phyloP scores from a whole-genome alignment of 1,284 basidiomycete genomes.

The Cryptococcus sp. region DNA sequence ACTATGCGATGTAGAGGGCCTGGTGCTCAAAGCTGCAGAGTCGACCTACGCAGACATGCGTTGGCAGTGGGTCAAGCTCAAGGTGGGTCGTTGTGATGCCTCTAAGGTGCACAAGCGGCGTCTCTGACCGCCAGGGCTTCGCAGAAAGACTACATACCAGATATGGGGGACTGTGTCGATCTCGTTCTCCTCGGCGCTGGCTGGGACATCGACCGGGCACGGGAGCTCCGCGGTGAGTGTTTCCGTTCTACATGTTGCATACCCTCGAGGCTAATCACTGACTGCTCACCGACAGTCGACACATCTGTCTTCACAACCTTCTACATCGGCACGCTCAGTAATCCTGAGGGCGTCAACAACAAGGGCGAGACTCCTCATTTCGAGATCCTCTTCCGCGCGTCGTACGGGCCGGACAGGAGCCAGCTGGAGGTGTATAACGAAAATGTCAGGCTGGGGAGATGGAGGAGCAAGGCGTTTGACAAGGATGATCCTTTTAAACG shows the following conservation, averaged over 20 bases:
- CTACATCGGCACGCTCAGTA: conserved; percentile 59
- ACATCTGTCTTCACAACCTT: conserved; percentile 71
- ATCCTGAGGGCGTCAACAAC: conserved; percentile 22
- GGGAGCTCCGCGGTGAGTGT: conserved; percentile 65
- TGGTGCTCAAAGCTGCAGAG: conserved; percentile 71
- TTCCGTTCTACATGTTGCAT: neutral
- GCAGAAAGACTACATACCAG: conserved; percentile 78
- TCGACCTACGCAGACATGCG: conserved; percentile 63
- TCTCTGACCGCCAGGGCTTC: conserved; percentile 22
- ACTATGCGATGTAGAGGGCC: conserved; percentile 51
- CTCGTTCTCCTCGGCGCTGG: conserved; percentile 69
- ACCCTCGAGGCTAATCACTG: neutral
- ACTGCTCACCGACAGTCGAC: conserved; percentile 55
- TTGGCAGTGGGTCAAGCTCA: conserved; percentile 73
- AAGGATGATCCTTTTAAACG: conserved; percentile 37
- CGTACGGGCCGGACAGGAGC: conserved; percentile 65
- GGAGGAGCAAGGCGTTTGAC: conserved; percentile 35
- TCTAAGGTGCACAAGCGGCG: too few relatives aligned
- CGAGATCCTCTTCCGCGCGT: conserved; percentile 65
- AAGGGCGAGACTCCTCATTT: conserved; percentile 57
- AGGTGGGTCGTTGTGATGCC: conserved; percentile 25
- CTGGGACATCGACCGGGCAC: conserved; percentile 72
- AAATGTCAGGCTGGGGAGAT: conserved; percentile 55
- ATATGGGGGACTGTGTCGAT: conserved; percentile 76
- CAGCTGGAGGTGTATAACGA: conserved; percentile 69